Percentiles rank a stretch among this genome's conserved stretches.
These are phyloP conservation scores for Medakamo hakoo DNA, from an alignment of 139 green algal genomes.

Conservation along the genomic window DNA sequence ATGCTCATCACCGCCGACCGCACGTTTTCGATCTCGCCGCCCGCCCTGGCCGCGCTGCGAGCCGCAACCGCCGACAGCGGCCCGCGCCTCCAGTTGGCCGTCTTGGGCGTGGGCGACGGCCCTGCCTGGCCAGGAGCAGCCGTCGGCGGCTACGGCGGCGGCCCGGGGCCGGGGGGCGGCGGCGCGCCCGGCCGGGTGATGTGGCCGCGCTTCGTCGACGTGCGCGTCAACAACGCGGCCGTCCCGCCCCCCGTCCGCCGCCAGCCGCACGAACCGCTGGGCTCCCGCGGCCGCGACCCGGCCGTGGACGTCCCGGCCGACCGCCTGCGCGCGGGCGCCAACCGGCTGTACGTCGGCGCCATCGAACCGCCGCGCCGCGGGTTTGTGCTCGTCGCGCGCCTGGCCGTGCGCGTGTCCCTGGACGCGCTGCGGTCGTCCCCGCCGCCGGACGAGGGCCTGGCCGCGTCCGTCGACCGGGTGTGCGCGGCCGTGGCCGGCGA, in stretches of 20 bases:
- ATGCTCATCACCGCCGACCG: background rate
- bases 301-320: background rate
- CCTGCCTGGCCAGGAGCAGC: no score
- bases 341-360: background rate
- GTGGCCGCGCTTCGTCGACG: background rate
- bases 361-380: background rate
- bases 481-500: conserved; percentile 5
- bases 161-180: no score
- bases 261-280: background rate
- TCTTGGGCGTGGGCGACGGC: no score
- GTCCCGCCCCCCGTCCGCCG: background rate
- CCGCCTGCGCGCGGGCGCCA: background rate
- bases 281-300: background rate
- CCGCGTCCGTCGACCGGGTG: background rate
- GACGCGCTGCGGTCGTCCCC: background rate
- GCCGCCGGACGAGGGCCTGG: background rate
- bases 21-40: background rate
- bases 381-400: background rate
- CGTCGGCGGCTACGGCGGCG: no score
- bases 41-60: background rate
- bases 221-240: background rate
- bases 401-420: background rate
- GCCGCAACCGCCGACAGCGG: no score
- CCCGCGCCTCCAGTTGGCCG: no score
- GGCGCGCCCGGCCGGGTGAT: background rate